A percentile compares a stretch with the other conserved stretches of the same genome.
Evolutionary conservation across 208 protist genomes (phyloP).

Genomic region (Trypanosoma boissoni): DNA sequence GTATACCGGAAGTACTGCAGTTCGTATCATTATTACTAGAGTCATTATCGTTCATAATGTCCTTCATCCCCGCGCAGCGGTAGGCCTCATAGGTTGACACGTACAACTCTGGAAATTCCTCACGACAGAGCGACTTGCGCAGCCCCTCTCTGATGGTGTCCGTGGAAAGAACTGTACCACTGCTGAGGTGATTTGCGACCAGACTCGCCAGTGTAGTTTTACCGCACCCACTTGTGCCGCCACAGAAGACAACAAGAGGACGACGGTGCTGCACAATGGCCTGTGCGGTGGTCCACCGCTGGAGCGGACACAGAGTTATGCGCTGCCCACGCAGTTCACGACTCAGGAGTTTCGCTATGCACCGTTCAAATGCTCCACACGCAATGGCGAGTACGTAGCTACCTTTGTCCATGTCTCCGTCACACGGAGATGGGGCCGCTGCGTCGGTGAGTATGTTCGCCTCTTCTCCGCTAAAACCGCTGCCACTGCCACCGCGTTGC

Average conservation of each 20-base stretch:
- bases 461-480: background rate
- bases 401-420: too few species aligned
- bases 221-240: slow-evolving; percentile 90
- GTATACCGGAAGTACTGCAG: background rate
- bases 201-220: slow-evolving; percentile 88
- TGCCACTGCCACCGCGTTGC: background rate
- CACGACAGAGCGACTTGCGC: slow-evolving; percentile 30
- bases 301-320: slow-evolving; percentile 35
- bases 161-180: slow-evolving; percentile 86
- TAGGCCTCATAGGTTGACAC: slow-evolving; percentile 67
- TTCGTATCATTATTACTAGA: background rate
- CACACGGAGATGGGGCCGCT: too few species aligned
- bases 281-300: slow-evolving; percentile 37
- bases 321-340: slow-evolving; percentile 42
- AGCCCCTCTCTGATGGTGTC: slow-evolving; percentile 90
- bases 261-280: slow-evolving; percentile 43
- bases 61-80: background rate
- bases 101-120: slow-evolving; percentile 48
- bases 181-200: slow-evolving; percentile 76
- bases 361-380: slow-evolving; percentile 14
- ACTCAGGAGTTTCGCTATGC: slow-evolving; percentile 19
- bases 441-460: background rate
- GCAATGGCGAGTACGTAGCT: slow-evolving; percentile 15
- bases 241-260: slow-evolving; percentile 83
- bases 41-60: background rate